A percentile compares a stretch with the other conserved stretches of the same genome.
Conservation (phyloP, 2,329 filamentous ascomycete species). For the Talaromyces sp. region DNA sequence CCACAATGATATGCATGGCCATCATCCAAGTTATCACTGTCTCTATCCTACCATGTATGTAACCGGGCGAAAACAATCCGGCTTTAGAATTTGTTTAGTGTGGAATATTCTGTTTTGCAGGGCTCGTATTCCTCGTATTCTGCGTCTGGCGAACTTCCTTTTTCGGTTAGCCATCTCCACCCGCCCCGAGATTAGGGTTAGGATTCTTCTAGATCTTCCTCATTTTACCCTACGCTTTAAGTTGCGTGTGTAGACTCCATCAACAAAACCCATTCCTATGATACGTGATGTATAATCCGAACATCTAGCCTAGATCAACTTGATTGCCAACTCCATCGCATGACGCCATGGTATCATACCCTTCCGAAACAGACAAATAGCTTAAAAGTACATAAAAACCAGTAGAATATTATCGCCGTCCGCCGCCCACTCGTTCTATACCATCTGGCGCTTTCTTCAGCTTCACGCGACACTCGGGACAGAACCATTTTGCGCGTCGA, state of each 20-base stretch:
- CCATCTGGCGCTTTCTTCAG: slow-evolving; percentile 42
- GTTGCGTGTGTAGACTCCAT: background rate
- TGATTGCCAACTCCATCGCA: background rate
- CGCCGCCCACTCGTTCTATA: slow-evolving; percentile 35
- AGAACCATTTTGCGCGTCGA: slow-evolving; percentile 64
- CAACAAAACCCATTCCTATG: background rate
- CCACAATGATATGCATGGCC: too few relatives aligned
- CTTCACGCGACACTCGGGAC: slow-evolving; percentile 58
- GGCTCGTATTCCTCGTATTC: slow-evolving; percentile 14
- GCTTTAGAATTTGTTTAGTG: background rate
- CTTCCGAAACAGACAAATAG: slow-evolving; percentile 12
- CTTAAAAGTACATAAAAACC: background rate
- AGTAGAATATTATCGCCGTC: slow-evolving; percentile 25
- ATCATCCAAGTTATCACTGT: too few relatives aligned
- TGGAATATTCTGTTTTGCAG: background rate
- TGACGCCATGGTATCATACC: slow-evolving; percentile 16
- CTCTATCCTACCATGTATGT: background rate
- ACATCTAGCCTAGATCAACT: background rate
- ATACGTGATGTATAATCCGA: background rate
- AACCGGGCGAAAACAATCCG: background rate
- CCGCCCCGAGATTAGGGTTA: background rate
- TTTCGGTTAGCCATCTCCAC: background rate
- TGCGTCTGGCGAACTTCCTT: background rate
- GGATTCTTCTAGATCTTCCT: background rate
- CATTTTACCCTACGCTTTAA: background rate